Evolutionary conservation across 75 land plant genomes (phyloP), one percentile per base, ranked within the genome.

Genomic region (Adiantum capillusveneris): DNA sequence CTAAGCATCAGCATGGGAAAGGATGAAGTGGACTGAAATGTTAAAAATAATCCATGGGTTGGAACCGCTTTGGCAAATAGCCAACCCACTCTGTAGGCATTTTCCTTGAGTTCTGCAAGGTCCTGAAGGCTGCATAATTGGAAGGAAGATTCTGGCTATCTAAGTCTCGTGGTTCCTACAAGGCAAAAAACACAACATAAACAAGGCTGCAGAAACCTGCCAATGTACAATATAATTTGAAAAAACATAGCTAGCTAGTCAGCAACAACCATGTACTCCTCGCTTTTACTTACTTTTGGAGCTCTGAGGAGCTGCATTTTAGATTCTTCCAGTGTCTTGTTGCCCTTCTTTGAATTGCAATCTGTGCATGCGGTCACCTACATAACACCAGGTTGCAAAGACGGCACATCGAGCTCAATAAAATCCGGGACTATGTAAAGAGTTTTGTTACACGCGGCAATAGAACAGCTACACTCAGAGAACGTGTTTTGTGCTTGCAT

Each of bases 281-380:
- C 0, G 0, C 11, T 19, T 27, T 31, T 31, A 31, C 25, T 70
- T 26, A 81, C 97, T 84, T 82, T 83, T 29, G 97, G 97, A 2
- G 59, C 60, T 54, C 74, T 88, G 13, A 61, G 42, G 26, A 92
- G 70, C 66, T 75, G 80, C 97, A 92, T 92, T 41, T 78, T 74
- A 60, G 86, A 74, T 65, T 92, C 94, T 49, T 84, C 94, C 48
- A 79, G 34, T 20, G 82, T 85, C 62, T 84, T 92, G 58, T 74
- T 74, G 19, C 94, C 94, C 57, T 92, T 92, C 73, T 54, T 80
- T 48, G 83, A 73, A 60, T 92, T 92, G 81, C 97, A 92, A 18
- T 46, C 76, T 22, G 74, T 18, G 58, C 97, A 92, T 31, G 97
- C 97, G 21, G 92, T 72, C 36, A 87, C 92, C 92, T 87, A 34